A percentile compares a stretch with the other conserved stretches of the same genome.
phyloP scores from a whole-genome alignment of 1,139 yeast genomes.

The Saccharomyces hybrid region DNA sequence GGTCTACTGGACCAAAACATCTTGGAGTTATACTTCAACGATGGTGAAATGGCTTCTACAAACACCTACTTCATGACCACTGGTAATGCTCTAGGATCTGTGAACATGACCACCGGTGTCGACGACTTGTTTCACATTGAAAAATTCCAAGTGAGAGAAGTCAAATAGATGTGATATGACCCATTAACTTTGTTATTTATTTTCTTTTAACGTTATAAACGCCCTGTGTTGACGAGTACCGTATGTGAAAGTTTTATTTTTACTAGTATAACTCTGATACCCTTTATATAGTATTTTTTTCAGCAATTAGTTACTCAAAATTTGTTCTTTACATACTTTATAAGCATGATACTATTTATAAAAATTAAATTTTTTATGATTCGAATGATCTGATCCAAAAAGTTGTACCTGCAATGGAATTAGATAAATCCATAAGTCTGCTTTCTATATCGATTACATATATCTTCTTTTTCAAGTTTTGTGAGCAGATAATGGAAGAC shows the following conservation, averaged over 20 bases:
- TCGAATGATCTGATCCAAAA: too few species aligned
- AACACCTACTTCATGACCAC: slow-evolving; percentile 23
- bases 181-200: neutral
- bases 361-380: neutral
- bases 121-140: slow-evolving; percentile 28
- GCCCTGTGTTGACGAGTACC: neutral
- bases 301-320: neutral
- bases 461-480: too few species aligned
- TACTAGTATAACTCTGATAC: neutral
- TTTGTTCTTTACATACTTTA: neutral
- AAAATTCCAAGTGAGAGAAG: slow-evolving; percentile 9
- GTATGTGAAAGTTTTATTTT: neutral
- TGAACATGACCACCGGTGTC: slow-evolving; percentile 18
- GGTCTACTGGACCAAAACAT: slow-evolving; percentile 30
- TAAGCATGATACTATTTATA: neutral
- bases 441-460: too few species aligned
- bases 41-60: slow-evolving; percentile 25
- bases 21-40: slow-evolving; percentile 29
- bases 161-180: neutral
- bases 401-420: too few species aligned
- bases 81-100: slow-evolving; percentile 13
- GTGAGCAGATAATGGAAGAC: too few species aligned
- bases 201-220: neutral
- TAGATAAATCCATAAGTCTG: too few species aligned
- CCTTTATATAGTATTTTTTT: slow-evolving; percentile 1